These are phyloP conservation scores for Penicillium soppii DNA, from an alignment of 495 filamentous ascomycete genomes.

Conservation along the genomic window DNA sequence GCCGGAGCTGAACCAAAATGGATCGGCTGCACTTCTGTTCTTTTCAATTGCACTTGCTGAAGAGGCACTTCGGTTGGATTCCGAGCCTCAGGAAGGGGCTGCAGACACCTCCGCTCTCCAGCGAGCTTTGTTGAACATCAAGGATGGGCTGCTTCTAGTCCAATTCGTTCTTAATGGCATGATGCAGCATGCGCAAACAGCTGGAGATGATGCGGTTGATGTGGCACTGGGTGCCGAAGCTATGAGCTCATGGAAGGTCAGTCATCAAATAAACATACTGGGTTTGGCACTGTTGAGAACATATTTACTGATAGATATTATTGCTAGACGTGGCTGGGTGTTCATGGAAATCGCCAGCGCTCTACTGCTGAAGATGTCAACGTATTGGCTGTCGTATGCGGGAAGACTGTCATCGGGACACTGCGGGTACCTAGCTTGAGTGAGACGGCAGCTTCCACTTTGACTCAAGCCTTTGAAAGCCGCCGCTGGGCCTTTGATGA, in stretches of 20 bases:
- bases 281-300: too few relatives aligned
- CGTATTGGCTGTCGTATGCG: constrained; percentile 29
- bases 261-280: constrained; percentile 1
- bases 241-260: constrained; percentile 40
- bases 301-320: background rate
- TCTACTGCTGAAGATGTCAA: constrained; percentile 18
- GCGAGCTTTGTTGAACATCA: constrained; percentile 29
- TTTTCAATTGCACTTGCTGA: constrained; percentile 74
- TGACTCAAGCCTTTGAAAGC: constrained; percentile 24
- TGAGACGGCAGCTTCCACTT: constrained; percentile 21
- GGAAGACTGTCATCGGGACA: constrained; percentile 33
- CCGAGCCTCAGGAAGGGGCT: constrained; percentile 19
- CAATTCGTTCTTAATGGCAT: constrained; percentile 38
- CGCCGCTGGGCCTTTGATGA: constrained; percentile 22
- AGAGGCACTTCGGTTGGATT: constrained; percentile 48
- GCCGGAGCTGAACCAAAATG: constrained; percentile 49
- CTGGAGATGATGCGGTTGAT: constrained; percentile 21
- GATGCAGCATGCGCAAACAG: constrained; percentile 21
- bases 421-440: constrained; percentile 18
- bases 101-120: constrained; percentile 8
- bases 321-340: constrained; percentile 20
- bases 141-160: constrained; percentile 38
- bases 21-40: constrained; percentile 63
- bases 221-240: constrained; percentile 28
- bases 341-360: constrained; percentile 17